Conservation (phyloP, 2,329 filamentous ascomycete species). For the Fonsecaea monophora region DNA sequence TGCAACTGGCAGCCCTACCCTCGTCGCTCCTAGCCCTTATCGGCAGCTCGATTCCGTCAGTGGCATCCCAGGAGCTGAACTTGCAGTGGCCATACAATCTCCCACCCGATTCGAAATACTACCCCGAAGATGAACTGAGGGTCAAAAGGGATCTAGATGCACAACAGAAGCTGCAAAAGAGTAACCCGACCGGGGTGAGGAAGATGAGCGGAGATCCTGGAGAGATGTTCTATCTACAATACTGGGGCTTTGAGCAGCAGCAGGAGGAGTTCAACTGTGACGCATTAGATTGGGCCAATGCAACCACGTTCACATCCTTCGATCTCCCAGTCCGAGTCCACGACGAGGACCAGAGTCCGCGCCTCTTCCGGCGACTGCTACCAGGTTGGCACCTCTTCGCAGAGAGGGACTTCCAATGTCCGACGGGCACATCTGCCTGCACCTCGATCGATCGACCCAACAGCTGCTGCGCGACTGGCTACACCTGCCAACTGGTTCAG, state of each 20-base stretch:
- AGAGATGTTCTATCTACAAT: conserved; percentile 57
- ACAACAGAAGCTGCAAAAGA: conserved; percentile 42
- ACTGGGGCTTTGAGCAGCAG: conserved; percentile 49
- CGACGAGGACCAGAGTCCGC: conserved; percentile 17
- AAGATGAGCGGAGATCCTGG: conserved; percentile 57
- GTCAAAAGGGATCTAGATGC: conserved; percentile 42
- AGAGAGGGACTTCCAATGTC: conserved; percentile 63
- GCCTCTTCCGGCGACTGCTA: conserved; percentile 8
- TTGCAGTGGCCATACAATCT: conserved; percentile 38
- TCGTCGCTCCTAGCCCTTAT: conserved; percentile 31
- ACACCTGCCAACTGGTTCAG: conserved; percentile 61
- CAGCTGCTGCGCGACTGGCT: conserved; percentile 63
- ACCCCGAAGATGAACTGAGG: conserved; percentile 40
- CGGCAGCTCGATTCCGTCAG: conserved; percentile 6
- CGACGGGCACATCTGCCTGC: conserved; percentile 61
- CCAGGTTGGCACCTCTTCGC: conserved; percentile 32
- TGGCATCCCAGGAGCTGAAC: conserved; percentile 21
- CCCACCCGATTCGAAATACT: conserved; percentile 39
- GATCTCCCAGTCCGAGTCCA: conserved; percentile 28
- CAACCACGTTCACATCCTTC: conserved; percentile 17
- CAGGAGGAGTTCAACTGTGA: conserved; percentile 18
- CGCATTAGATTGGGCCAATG: conserved; percentile 19
- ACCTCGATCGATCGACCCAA: conserved; percentile 62
- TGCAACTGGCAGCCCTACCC: conserved; percentile 27
- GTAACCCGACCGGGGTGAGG: conserved; percentile 43